Conservation (phyloP, 768 basidiomycete species). For the Psilocybe cubensis region DNA sequence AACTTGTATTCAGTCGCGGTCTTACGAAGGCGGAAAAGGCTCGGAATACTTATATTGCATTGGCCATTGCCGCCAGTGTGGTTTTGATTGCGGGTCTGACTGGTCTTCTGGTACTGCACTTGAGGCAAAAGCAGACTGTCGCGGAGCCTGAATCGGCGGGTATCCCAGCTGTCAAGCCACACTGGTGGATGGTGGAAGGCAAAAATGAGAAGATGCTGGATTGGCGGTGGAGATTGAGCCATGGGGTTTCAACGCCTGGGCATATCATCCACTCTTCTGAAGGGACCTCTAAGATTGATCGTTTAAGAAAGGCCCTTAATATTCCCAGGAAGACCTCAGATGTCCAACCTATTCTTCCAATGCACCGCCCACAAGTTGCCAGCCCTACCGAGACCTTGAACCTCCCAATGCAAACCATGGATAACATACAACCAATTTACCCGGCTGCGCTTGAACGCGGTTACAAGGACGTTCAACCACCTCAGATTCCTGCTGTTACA, state of each 20-base stretch:
- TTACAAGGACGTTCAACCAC: conserved; percentile 21
- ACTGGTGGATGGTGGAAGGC: conserved; percentile 33
- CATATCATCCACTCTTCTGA: neutral
- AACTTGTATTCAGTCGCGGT: conserved; percentile 12
- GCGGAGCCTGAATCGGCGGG: conserved; percentile 29
- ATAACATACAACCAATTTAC: conserved; percentile 34
- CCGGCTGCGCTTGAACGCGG: conserved; percentile 40
- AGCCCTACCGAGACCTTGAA: conserved; percentile 29
- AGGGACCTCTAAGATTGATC: conserved; percentile 22
- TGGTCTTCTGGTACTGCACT: conserved; percentile 25
- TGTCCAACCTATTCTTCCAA: conserved; percentile 15
- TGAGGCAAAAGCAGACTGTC: conserved; percentile 23
- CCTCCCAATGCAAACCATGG: conserved; percentile 30
- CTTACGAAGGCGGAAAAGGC: conserved; percentile 20
- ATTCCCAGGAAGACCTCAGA: conserved; percentile 22
- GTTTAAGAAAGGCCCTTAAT: conserved; percentile 24
- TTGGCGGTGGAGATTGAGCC: conserved; percentile 29
- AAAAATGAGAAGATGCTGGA: conserved; percentile 29
- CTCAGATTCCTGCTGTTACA: conserved; percentile 19
- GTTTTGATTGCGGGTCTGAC: conserved; percentile 22
- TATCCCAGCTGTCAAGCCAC: conserved; percentile 20
- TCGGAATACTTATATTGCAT: conserved; percentile 24
- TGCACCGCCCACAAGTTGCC: conserved; percentile 9
- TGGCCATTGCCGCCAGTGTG: conserved; percentile 26
- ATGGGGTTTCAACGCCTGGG: conserved; percentile 14